Percentiles rank a stretch among this genome's conserved stretches.
Evolutionary conservation across 2,329 filamentous ascomycete species (phyloP).

Genomic region (Hawksworthiomyces lignivorus): DNA sequence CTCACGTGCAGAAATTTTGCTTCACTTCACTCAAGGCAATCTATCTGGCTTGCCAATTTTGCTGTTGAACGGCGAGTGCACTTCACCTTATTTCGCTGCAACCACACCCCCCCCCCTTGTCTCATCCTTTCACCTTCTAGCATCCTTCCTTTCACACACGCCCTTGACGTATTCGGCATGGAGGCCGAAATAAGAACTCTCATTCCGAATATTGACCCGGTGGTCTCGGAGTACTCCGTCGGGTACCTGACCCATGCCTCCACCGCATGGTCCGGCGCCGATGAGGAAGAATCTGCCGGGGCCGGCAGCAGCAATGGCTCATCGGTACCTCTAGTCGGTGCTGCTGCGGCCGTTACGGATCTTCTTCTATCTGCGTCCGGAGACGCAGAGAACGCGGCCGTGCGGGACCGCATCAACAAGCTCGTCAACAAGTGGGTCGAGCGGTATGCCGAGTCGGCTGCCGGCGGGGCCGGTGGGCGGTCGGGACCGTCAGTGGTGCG

Average conservation of each 20-base stretch:
- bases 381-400: constrained; percentile 55
- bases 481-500: constrained; percentile 60
- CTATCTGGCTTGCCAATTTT: no score
- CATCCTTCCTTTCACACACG: neutral
- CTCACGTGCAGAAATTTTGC: constrained; percentile 11
- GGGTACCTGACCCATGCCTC: constrained; percentile 94
- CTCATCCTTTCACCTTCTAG: neutral
- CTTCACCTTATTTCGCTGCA: no score
- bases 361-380: constrained; percentile 91
- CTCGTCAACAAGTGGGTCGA: constrained; percentile 87
- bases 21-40: no score
- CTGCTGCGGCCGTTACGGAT: constrained; percentile 75
- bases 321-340: constrained; percentile 69
- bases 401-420: constrained; percentile 70
- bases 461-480: constrained; percentile 45
- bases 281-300: constrained; percentile 56
- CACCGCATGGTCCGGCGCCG: constrained; percentile 65
- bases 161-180: constrained; percentile 45
- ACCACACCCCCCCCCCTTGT: neutral
- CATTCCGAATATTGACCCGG: constrained; percentile 78
- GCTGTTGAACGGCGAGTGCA: no score
- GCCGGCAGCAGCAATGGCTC: constrained; percentile 36
- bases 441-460: constrained; percentile 56
- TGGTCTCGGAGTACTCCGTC: constrained; percentile 85
- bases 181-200: constrained; percentile 79